Conservation (phyloP, 345 rosid genomes). For the Diplotaxis tenuifolia region DNA sequence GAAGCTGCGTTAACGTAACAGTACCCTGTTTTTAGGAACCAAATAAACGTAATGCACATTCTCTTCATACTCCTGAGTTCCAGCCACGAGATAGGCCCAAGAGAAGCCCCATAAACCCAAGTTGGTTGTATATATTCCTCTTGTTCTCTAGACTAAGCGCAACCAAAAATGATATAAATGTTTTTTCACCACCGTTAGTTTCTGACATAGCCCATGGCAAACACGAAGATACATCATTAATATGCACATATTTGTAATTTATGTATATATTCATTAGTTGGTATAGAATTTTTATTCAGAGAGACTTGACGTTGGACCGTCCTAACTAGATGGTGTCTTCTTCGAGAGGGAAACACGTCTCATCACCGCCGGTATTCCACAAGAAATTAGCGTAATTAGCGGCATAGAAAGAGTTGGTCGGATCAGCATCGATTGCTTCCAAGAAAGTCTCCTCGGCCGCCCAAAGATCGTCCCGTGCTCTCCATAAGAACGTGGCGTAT, state of each 20-base stretch:
- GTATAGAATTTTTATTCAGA: not conserved
- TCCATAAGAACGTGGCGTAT: slow-evolving; percentile 87
- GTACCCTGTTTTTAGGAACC: not conserved
- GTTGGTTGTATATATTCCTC: not conserved
- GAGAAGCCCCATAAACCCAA: not conserved
- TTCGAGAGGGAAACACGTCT: slow-evolving; percentile 80
- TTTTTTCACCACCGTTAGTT: slow-evolving; percentile 1
- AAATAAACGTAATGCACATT: not conserved
- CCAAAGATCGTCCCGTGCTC: slow-evolving; percentile 68
- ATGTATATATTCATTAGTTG: slow-evolving; percentile 10
- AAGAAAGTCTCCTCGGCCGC: slow-evolving; percentile 88
- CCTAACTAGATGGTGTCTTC: slow-evolving; percentile 23
- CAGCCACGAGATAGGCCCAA: slow-evolving; percentile 1
- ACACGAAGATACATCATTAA: not conserved
- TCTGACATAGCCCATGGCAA: slow-evolving; percentile 4
- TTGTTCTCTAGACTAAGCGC: not conserved
- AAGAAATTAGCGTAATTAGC: slow-evolving; percentile 87
- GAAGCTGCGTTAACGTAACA: not conserved
- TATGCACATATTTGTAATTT: slow-evolving; percentile 10
- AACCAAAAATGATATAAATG: too few relatives aligned
- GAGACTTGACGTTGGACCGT: not conserved
- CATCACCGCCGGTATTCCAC: slow-evolving; percentile 95
- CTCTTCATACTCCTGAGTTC: not conserved
- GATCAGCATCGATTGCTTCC: slow-evolving; percentile 82
- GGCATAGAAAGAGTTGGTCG: slow-evolving; percentile 63